Percentiles rank a stretch among this genome's conserved stretches.
phyloP scores from a whole-genome alignment of 768 basidiomycete species.

The Lentinula guzmanii region DNA sequence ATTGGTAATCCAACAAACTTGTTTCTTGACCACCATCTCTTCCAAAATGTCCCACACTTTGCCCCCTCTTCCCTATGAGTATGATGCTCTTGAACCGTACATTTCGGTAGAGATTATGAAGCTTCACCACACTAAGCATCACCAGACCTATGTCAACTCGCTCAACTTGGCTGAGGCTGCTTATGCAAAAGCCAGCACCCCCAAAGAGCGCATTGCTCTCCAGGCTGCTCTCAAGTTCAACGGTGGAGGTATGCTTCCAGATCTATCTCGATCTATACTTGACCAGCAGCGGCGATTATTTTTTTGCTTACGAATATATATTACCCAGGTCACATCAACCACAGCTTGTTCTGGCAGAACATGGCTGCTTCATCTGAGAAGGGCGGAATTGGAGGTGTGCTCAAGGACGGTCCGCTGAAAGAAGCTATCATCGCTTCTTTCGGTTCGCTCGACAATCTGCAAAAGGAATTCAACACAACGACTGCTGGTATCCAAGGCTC shows the following conservation, averaged over 20 bases:
- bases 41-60: constrained; percentile 46
- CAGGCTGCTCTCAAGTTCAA: constrained; percentile 95
- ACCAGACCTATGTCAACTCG: constrained; percentile 90
- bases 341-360: constrained; percentile 96
- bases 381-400: constrained; percentile 55
- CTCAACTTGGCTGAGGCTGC: constrained; percentile 85
- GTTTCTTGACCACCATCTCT: not conserved
- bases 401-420: constrained; percentile 63
- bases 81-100: constrained; percentile 91
- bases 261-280: not conserved
- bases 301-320: not conserved
- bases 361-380: constrained; percentile 58
- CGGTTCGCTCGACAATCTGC: constrained; percentile 65
- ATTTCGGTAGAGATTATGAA: constrained; percentile 91
- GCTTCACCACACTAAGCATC: constrained; percentile 93
- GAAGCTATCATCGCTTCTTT: constrained; percentile 55
- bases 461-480: constrained; percentile 78
- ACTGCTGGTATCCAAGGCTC: constrained; percentile 88
- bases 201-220: constrained; percentile 81
- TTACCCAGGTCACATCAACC: constrained; percentile 78
- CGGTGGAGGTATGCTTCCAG: constrained; percentile 53
- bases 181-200: constrained; percentile 58
- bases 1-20: constrained; percentile 1
- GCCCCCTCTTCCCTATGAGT: constrained; percentile 70
- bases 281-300: not conserved